phyloP scores from a whole-genome alignment of 768 basidiomycete genomes.

The Agaricus subrufescens region DNA sequence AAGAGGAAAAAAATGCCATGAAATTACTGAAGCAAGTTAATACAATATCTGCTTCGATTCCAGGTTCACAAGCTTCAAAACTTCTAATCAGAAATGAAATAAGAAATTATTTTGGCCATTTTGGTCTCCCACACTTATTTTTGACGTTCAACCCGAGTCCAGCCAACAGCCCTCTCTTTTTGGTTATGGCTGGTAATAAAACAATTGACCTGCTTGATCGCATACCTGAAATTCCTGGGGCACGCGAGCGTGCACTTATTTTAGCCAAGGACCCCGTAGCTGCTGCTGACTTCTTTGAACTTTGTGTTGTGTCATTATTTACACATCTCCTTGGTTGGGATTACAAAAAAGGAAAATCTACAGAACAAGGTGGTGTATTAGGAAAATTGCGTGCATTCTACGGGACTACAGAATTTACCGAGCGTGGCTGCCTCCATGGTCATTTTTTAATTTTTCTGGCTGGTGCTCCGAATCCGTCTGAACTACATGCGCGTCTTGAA shows the following conservation, averaged over 20 bases:
- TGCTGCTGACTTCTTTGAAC: slow-evolving; percentile 20
- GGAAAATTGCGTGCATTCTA: slow-evolving; percentile 31
- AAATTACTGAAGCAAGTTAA: slow-evolving; percentile 17
- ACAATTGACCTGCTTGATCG: no score
- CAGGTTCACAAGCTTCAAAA: slow-evolving; percentile 25
- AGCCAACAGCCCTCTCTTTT: slow-evolving; percentile 35
- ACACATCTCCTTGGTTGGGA: no score
- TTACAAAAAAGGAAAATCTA: slow-evolving; percentile 31
- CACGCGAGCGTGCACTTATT: slow-evolving; percentile 28
- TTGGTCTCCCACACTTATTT: slow-evolving; percentile 19
- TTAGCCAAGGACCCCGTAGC: slow-evolving; percentile 37
- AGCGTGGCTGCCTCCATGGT: slow-evolving; percentile 32
- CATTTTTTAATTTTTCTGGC: slow-evolving; percentile 38
- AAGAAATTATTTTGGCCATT: slow-evolving; percentile 23
- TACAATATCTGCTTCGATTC: slow-evolving; percentile 15
- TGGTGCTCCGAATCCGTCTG: slow-evolving; percentile 27
- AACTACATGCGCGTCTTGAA: no score
- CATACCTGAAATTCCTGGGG: no score
- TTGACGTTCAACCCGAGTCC: slow-evolving; percentile 43
- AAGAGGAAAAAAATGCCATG: slow-evolving; percentile 25
- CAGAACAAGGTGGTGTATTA: slow-evolving; percentile 23
- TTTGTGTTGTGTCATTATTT: no score
- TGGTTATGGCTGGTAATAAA: slow-evolving; percentile 30
- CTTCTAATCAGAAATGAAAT: slow-evolving; percentile 33
- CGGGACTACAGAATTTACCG: slow-evolving; percentile 37